Conservation (phyloP, 495 filamentous ascomycete species). For the Podospora didyma region DNA sequence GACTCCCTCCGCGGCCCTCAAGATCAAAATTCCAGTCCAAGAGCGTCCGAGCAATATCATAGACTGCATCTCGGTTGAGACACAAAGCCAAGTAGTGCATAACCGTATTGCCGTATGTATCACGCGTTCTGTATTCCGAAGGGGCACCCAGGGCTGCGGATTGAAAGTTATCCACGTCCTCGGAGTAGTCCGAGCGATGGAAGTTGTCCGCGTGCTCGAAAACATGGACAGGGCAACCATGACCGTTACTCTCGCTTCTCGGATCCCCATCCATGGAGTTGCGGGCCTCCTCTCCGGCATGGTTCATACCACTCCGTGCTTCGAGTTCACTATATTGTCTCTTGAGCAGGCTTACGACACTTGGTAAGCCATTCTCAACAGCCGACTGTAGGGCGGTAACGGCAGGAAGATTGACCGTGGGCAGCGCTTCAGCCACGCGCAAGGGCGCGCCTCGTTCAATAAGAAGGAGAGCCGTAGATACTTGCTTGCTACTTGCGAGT, state of each 20-base stretch:
- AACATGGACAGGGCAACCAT: neutral
- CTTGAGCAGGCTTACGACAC: conserved; percentile 4
- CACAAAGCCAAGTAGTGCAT: conserved; percentile 8
- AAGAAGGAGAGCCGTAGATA: conserved; percentile 2
- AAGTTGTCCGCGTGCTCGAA: neutral
- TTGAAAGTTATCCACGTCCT: neutral
- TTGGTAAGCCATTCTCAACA: neutral
- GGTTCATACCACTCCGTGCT: neutral
- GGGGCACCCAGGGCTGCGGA: neutral
- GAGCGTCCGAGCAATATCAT: neutral
- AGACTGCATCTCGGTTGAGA: neutral
- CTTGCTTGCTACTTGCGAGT: neutral
- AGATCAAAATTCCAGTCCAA: neutral
- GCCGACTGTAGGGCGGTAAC: conserved; percentile 11
- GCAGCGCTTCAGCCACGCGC: neutral
- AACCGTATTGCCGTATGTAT: neutral
- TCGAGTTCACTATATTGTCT: neutral
- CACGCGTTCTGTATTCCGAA: neutral
- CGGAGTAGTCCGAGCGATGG: neutral
- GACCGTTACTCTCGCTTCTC: neutral
- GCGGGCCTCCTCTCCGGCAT: neutral
- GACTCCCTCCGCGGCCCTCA: neutral
- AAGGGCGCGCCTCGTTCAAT: conserved; percentile 7
- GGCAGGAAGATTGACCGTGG: neutral
- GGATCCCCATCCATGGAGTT: neutral